Base-by-base conservation (phyloP, 306 rosid species). In the Mimosa pudica region DNA sequence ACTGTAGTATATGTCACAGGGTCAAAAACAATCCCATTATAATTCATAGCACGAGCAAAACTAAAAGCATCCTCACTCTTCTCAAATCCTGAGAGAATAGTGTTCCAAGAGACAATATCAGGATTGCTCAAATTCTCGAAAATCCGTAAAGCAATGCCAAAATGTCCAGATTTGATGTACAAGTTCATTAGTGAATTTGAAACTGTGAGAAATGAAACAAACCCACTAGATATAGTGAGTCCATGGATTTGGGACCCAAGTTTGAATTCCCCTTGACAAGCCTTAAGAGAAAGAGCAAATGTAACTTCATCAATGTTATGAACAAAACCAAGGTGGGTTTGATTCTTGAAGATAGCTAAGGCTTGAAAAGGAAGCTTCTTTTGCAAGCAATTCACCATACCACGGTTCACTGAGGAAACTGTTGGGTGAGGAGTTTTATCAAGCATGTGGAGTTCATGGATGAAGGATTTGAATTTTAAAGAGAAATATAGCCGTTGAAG, bases 71-170 rank as follows among this genome's bases (percentile, higher is more conserved):
- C 91, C 32, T 81, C 88, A 76, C 88, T 81, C 81, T 83, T 88
- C 49, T 70, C 79, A 81, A 88, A 94, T 64, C 97, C 96, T 0
- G 96, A 89, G 78, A 94, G 97, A 32, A 94, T 47, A 10, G 96
- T 94, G 79, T 94, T 94, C 97, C 97, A 94, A 79, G 98, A 90
- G 80, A 94, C 94, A 30, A 87, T 76, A 73, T 90, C 92, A 60
- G 86, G 90, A 80, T 64, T 41, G 71, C 74, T 80, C 87, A 94
- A 75, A 79, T 65, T 85, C 80, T 87, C 85, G 55, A 92, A 94
- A 41, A 94, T 78, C 80, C 73, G 9, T 80, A 89, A 75, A 54
- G 94, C 89, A 45, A 47, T 73, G 9, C 77, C 80, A 7, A 90
- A 82, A 8, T 80, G 79, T 74, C 92, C 90, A 49, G 91, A 84